Base-by-base conservation (phyloP, 768 basidiomycete species). In the Termitomyces sp. region DNA sequence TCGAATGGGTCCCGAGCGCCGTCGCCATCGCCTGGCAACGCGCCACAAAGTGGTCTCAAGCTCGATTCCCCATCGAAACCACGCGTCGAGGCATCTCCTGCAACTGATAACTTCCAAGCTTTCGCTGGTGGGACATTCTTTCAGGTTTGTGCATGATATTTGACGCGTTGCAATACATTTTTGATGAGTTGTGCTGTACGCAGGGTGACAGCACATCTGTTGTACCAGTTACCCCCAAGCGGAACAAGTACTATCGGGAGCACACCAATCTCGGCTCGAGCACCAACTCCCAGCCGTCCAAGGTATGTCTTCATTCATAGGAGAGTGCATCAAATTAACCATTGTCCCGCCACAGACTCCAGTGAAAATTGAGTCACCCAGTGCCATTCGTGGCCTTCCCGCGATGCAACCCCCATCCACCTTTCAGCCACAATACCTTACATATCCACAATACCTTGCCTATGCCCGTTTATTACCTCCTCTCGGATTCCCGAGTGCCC, bases 221-320 rank as follows among this genome's bases (percentile, higher is more conserved):
- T 56, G 70, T 72, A 8, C 82, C 83, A 20, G 68, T 83, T 22
- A 87, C 86, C 4, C 85, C 86, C n/a, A 80, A 81, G 63, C 81
- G 79, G 61, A 78, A 68, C 67, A 86, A 76, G 65, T 84, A 87
- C 66, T 87, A 87, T 66, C 79, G 85, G 68, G 80, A 81, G 36
- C 80, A 82, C 54, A 77, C 80, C 20, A 73, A 73, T 61, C 60
- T 74, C 16, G 69, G 65, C 59, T 64, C 70, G 42, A 59, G 63
- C 55, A 59, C 67, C 32, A 68, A 39, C 49, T 57, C 52, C 1
- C 62, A 65, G 52, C 48, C 69, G 54, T 65, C 60, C 59, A 74
- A 68, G 65, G 74, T 74, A 68, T 54, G 60, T 59, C 39, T 43
- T 56, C 42, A 57, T 36, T 54, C 18, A 53, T 57, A 60, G 34